phyloP scores from a whole-genome alignment of 768 basidiomycete species.

The Lentinus tigrinus region DNA sequence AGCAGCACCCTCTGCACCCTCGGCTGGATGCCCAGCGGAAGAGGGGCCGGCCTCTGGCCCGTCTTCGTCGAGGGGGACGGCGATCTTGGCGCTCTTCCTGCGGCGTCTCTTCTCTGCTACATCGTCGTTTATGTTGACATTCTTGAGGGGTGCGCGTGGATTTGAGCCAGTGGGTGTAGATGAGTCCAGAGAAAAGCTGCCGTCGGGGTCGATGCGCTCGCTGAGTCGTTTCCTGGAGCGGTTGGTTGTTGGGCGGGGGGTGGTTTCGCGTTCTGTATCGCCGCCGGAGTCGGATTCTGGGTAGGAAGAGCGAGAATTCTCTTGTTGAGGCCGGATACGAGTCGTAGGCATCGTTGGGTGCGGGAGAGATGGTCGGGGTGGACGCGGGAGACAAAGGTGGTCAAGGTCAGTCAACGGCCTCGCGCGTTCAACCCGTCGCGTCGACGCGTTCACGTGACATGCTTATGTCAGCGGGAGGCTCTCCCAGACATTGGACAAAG shows the following conservation, averaged over 20 bases:
- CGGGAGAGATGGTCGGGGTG: background rate
- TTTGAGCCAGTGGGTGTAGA: slow-evolving; percentile 1
- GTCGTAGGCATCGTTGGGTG: slow-evolving; percentile 11
- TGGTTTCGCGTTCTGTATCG: slow-evolving; percentile 22
- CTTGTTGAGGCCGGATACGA: slow-evolving; percentile 7
- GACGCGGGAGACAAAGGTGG: background rate
- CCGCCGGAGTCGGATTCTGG: slow-evolving; percentile 23
- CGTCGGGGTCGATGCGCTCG: slow-evolving; percentile 50
- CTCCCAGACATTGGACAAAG: too few relatives aligned
- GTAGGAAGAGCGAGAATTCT: slow-evolving; percentile 5
- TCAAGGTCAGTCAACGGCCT: too few relatives aligned
- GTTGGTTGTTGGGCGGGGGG: slow-evolving; percentile 18
- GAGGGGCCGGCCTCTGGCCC: slow-evolving; percentile 59
- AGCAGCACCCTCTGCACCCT: slow-evolving; percentile 39
- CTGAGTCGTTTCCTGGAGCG: slow-evolving; percentile 52
- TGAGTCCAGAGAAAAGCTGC: slow-evolving; percentile 34
- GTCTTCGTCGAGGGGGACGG: slow-evolving; percentile 40
- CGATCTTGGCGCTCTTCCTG: slow-evolving; percentile 73
- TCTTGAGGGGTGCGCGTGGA: slow-evolving; percentile 36
- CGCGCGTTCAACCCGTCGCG: slow-evolving; percentile 19
- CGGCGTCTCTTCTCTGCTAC: slow-evolving; percentile 81
- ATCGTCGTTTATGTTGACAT: slow-evolving; percentile 72
- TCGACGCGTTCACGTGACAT: slow-evolving; percentile 21
- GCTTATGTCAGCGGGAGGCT: slow-evolving; percentile 5
- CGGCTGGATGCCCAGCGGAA: slow-evolving; percentile 37